phyloP scores from a whole-genome alignment of 1,284 basidiomycete species.

The Ustilago trichophora region DNA sequence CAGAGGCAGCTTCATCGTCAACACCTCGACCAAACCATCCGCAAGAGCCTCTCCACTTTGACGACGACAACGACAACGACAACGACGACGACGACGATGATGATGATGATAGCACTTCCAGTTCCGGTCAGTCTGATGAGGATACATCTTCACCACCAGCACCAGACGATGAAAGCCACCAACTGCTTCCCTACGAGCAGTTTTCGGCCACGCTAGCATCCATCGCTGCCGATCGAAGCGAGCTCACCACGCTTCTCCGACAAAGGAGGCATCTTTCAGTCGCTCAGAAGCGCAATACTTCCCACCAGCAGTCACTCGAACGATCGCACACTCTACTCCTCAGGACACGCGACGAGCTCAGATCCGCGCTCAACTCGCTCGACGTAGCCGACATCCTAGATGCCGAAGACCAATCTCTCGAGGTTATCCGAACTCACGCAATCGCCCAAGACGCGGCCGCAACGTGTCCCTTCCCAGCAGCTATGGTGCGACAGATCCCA shows the following conservation, averaged over 20 bases:
- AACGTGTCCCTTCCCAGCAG: conserved; percentile 15
- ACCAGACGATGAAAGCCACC: neutral
- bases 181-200: conserved; percentile 3
- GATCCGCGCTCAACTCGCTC: conserved; percentile 27
- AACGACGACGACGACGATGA: neutral
- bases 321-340: neutral
- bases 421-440: conserved; percentile 22
- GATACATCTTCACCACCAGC: neutral
- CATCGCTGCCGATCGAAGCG: conserved; percentile 22
- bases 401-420: conserved; percentile 43
- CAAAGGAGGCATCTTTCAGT: conserved; percentile 4
- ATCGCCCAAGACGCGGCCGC: conserved; percentile 12
- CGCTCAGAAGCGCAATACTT: conserved; percentile 18
- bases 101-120: neutral
- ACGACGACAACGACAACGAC: neutral
- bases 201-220: conserved; percentile 20
- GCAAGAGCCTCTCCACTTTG: neutral
- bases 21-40: neutral
- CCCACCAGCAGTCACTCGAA: conserved; percentile 19
- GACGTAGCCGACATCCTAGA: conserved; percentile 40
- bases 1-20: conserved; percentile 4
- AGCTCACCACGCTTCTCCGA: conserved; percentile 14
- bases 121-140: neutral
- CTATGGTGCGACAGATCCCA: conserved; percentile 24
- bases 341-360: conserved; percentile 33